phyloP scores from a whole-genome alignment of 768 basidiomycete species.

The Boletellus ananas region DNA sequence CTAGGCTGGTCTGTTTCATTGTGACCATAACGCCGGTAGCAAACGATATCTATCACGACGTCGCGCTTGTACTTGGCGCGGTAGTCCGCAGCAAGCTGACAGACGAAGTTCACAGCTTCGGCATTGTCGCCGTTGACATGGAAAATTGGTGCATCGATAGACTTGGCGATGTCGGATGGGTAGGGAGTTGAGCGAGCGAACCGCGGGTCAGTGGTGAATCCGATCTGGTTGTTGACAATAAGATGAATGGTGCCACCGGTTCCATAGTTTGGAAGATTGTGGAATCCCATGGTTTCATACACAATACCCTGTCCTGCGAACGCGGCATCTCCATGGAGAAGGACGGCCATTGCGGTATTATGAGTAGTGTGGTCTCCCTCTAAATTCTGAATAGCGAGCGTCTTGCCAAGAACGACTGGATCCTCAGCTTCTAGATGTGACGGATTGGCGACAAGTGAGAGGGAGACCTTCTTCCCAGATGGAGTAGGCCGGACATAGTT shows the following conservation, averaged over 20 bases:
- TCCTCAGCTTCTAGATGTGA: constrained; percentile 98
- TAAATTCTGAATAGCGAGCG: constrained; percentile 93
- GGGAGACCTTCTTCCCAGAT: constrained; percentile 94
- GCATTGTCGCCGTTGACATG: constrained; percentile 99
- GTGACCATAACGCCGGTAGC: constrained; percentile 98
- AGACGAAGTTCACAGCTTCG: constrained; percentile 98
- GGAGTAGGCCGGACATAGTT: constrained; percentile 99
- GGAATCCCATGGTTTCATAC: constrained; percentile 99
- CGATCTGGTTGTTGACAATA: constrained; percentile 99
- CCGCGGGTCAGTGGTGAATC: constrained; percentile 98
- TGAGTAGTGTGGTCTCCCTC: constrained; percentile 81
- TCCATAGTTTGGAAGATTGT: constrained; percentile 91
- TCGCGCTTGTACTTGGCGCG: constrained; percentile 98
- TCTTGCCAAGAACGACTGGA: constrained; percentile 98
- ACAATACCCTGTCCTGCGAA: constrained; percentile 98
- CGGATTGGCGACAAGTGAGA: constrained; percentile 97
- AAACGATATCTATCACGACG: constrained; percentile 97
- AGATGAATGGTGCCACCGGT: constrained; percentile 98
- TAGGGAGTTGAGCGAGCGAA: constrained; percentile 98
- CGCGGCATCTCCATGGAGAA: constrained; percentile 97
- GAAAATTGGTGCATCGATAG: constrained; percentile 98
- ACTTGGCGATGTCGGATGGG: constrained; percentile 96
- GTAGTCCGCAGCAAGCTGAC: constrained; percentile 96
- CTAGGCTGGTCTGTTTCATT: constrained; percentile 99
- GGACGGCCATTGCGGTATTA: constrained; percentile 87